A percentile compares a stretch with the other conserved stretches of the same genome.
These are phyloP conservation scores for Kickxella alabastrina DNA, from an alignment of 192 early-diverging fungal genomes.

Conservation along the genomic window DNA sequence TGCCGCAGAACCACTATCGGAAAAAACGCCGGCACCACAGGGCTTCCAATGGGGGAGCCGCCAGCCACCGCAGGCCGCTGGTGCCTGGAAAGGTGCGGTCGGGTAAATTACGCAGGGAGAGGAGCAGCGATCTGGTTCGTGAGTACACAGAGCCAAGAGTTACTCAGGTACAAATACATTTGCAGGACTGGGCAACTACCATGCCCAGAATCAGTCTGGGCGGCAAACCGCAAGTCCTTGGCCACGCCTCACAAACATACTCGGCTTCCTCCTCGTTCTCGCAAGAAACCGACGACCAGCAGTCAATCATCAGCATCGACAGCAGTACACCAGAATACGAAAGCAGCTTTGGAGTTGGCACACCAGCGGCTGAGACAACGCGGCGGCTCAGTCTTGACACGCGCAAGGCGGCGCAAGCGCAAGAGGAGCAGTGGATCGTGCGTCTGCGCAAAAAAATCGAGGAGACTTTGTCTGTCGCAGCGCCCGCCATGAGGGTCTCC, in stretches of 20 bases:
- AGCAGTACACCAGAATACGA: constrained; percentile 21
- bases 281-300: constrained; percentile 7
- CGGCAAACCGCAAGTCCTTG: too few relatives aligned
- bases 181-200: too few relatives aligned
- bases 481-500: constrained; percentile 1
- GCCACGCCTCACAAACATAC: too few relatives aligned
- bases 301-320: constrained; percentile 35
- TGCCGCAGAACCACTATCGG: too few relatives aligned
- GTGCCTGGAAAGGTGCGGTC: too few relatives aligned
- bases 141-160: constrained; percentile 24
- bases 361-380: neutral
- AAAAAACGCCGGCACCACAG: too few relatives aligned
- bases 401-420: neutral
- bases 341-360: neutral
- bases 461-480: constrained; percentile 20
- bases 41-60: too few relatives aligned
- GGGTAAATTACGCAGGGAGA: constrained; percentile 1
- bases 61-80: too few relatives aligned
- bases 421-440: constrained; percentile 28
- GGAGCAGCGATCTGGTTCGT: constrained; percentile 25
- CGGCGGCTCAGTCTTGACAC: too few relatives aligned
- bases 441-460: constrained; percentile 42
- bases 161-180: too few relatives aligned
- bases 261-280: too few relatives aligned
- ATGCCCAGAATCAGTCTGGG: too few relatives aligned